Conservation (phyloP, 441 rosid species). For the Euphorbia neoarborescens region DNA sequence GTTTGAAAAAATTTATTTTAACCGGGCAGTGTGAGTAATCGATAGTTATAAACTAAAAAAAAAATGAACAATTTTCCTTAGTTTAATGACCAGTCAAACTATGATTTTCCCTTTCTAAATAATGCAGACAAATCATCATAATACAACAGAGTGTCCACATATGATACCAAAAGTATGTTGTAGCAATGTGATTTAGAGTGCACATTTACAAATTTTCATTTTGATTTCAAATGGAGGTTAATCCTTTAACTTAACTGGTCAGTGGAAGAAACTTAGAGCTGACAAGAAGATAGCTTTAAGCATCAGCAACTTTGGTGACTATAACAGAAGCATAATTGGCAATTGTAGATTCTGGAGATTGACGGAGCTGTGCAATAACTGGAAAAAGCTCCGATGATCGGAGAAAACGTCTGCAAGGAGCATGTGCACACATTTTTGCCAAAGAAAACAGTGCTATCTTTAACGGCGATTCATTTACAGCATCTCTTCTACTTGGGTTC, state of each 20-base stretch:
- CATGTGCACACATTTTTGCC: slow-evolving; percentile 87
- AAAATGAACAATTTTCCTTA: no score
- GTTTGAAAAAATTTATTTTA: no score
- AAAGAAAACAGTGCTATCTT: slow-evolving; percentile 90
- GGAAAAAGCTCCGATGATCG: slow-evolving; percentile 71
- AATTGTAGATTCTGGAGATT: slow-evolving; percentile 75
- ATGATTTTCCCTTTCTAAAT: no score
- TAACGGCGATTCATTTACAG: slow-evolving; percentile 70
- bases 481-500: slow-evolving; percentile 65
- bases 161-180: no score
- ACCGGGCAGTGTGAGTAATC: no score
- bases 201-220: no score
- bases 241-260: neutral
- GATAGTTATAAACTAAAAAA: no score
- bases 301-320: slow-evolving; percentile 51
- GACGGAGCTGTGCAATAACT: slow-evolving; percentile 67
- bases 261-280: slow-evolving; percentile 16
- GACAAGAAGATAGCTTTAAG: slow-evolving; percentile 18
- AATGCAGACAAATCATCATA: no score
- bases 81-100: no score
- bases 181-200: no score
- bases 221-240: no score
- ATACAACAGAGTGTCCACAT: no score
- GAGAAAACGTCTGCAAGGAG: slow-evolving; percentile 63
- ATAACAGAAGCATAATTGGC: slow-evolving; percentile 77